Conservation (phyloP, 768 basidiomycete species). For the Rhizopogon rudus region DNA sequence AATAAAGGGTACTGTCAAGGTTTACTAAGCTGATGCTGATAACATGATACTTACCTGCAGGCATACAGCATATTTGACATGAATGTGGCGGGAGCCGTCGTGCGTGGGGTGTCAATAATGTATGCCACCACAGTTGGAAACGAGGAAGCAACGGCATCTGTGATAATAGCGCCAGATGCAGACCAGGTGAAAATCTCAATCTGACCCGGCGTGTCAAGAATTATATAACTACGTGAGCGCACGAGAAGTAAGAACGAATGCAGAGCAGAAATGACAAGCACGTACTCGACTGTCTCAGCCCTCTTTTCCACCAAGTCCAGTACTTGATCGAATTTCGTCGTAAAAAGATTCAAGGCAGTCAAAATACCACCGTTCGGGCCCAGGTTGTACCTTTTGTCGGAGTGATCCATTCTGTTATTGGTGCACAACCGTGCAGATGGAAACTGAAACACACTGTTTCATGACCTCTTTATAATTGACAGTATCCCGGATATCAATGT, state of each 20-base stretch:
- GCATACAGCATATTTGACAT: conserved; percentile 99
- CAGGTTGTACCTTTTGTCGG: conserved; percentile 79
- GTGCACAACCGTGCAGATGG: conserved; percentile 10
- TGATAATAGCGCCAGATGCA: conserved; percentile 97
- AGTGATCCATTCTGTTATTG: conserved; percentile 13
- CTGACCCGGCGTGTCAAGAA: conserved; percentile 97
- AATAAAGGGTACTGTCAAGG: background rate
- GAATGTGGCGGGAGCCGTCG: conserved; percentile 92
- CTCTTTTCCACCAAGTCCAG: conserved; percentile 87
- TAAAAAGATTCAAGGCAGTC: conserved; percentile 95
- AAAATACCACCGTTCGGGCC: conserved; percentile 98
- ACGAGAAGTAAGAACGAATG: background rate
- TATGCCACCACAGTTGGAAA: conserved; percentile 95
- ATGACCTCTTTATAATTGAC: conserved; percentile 98
- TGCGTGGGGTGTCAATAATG: conserved; percentile 94
- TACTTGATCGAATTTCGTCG: conserved; percentile 98
- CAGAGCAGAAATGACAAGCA: conserved; percentile 5
- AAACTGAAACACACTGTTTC: conserved; percentile 82
- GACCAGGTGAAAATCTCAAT: conserved; percentile 99
- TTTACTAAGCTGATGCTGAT: conserved; percentile 1
- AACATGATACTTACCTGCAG: conserved; percentile 64
- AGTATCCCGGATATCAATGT: conserved; percentile 98
- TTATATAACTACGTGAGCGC: conserved; percentile 65
- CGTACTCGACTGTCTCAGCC: conserved; percentile 83
- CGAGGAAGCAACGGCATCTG: conserved; percentile 90